phyloP scores from a whole-genome alignment of 2,329 filamentous ascomycete genomes.

The Xylariaceae sp. region DNA sequence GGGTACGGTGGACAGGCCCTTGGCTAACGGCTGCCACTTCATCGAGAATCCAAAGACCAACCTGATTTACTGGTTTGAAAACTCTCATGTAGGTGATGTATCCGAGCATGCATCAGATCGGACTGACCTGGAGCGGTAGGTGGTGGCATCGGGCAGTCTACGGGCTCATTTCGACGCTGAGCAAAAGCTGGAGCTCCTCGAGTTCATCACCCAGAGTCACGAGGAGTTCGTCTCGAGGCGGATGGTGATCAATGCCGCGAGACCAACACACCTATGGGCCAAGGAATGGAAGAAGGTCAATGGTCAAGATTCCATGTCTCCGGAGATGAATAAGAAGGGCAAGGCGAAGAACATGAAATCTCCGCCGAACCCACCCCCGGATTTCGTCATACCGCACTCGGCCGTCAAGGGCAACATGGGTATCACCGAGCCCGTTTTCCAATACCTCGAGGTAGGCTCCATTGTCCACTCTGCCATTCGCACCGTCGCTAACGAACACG shows the following conservation, averaged over 20 bases:
- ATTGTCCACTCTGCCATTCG: constrained; percentile 19
- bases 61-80: constrained; percentile 85
- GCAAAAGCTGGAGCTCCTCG: constrained; percentile 78
- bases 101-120: neutral
- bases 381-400: constrained; percentile 58
- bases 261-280: constrained; percentile 59
- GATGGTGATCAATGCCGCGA: constrained; percentile 57
- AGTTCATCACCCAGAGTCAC: constrained; percentile 72
- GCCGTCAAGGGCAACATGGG: constrained; percentile 54
- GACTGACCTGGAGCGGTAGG: constrained; percentile 39
- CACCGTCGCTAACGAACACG: constrained; percentile 1
- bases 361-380: constrained; percentile 54
- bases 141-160: constrained; percentile 73
- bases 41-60: constrained; percentile 74
- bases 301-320: constrained; percentile 51
- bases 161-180: constrained; percentile 74
- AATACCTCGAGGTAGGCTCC: constrained; percentile 59
- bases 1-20: constrained; percentile 48
- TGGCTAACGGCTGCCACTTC: constrained; percentile 63
- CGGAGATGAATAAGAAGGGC: constrained; percentile 65
- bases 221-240: constrained; percentile 80
- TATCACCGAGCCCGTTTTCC: constrained; percentile 57
- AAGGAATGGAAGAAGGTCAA: constrained; percentile 64
- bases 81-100: constrained; percentile 64
- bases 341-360: constrained; percentile 58